Evolutionary conservation across 2,329 filamentous ascomycete genomes (phyloP).

Genomic region (Boeremia exigua): DNA sequence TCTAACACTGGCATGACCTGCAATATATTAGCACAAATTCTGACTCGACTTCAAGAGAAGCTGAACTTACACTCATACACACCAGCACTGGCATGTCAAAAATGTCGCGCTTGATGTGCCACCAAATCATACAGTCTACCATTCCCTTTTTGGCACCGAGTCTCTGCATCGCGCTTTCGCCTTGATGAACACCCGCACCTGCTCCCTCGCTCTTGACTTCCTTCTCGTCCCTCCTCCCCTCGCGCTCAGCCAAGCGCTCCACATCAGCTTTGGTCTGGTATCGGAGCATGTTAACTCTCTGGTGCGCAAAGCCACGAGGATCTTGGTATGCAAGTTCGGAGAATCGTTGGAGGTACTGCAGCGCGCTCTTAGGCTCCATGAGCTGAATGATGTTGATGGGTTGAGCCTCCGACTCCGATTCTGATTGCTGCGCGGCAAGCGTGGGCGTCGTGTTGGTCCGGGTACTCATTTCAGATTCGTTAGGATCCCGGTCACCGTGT

Average conservation of each 20-base stretch:
- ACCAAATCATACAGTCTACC: conserved; percentile 94
- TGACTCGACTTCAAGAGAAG: background rate
- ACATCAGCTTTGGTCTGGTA: conserved; percentile 66
- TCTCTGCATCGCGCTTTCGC: conserved; percentile 79
- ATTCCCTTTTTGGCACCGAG: conserved; percentile 84
- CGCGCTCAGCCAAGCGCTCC: conserved; percentile 35
- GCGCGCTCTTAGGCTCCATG: conserved; percentile 89
- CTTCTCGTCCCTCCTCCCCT: conserved; percentile 12
- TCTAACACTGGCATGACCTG: conserved; percentile 44
- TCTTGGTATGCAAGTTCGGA: conserved; percentile 91
- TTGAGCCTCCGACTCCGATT: conserved; percentile 60
- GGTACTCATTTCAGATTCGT: conserved; percentile 48
- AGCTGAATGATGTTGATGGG: conserved; percentile 92
- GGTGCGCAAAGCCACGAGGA: conserved; percentile 81
- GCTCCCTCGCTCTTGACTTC: conserved; percentile 40
- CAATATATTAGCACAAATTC: background rate
- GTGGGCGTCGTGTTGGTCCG: conserved; percentile 55
- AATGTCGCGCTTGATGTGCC: conserved; percentile 94
- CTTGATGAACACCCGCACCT: conserved; percentile 49
- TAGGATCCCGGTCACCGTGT: conserved; percentile 56
- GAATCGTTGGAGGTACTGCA: conserved; percentile 96
- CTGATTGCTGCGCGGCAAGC: conserved; percentile 42
- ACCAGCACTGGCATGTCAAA: conserved; percentile 99
- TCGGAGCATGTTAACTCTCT: conserved; percentile 84
- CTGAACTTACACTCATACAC: conserved; percentile 87